These are phyloP conservation scores for Neofusicoccum parvum DNA, from an alignment of 2,329 filamentous ascomycete genomes.

Conservation along the genomic window DNA sequence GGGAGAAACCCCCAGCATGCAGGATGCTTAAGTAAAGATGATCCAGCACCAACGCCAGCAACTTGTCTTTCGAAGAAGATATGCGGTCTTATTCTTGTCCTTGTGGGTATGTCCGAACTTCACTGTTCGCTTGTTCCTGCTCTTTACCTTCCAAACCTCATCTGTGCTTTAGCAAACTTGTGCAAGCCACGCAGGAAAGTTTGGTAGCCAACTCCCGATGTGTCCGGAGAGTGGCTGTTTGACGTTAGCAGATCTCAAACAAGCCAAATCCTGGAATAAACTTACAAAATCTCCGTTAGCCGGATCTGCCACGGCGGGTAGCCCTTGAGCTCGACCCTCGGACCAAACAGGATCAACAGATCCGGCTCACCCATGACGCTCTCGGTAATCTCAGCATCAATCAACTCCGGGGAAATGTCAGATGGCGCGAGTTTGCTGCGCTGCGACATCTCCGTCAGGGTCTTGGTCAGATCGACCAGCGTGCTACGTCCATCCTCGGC, in stretches of 20 bases:
- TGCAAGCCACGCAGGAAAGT: constrained; percentile 85
- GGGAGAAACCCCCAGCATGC: background rate
- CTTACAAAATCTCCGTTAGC: constrained; percentile 87
- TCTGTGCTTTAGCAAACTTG: constrained; percentile 83
- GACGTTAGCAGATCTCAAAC: background rate
- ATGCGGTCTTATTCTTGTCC: background rate
- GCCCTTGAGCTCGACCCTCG: constrained; percentile 79
- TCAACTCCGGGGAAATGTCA: constrained; percentile 82
- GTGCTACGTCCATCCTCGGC: constrained; percentile 89
- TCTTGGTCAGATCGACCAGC: constrained; percentile 92
- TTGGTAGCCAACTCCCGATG: constrained; percentile 86
- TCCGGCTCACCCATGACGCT: constrained; percentile 87
- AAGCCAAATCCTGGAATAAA: constrained; percentile 26
- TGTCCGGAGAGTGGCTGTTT: constrained; percentile 61
- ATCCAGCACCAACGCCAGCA: background rate
- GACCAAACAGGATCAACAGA: constrained; percentile 82
- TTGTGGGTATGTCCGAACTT: background rate
- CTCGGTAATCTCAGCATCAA: constrained; percentile 82
- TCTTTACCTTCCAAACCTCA: constrained; percentile 70
- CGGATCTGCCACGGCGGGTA: constrained; percentile 97
- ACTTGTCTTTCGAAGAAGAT: background rate
- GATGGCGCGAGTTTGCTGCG: constrained; percentile 76
- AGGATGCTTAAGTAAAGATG: background rate
- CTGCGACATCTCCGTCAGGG: constrained; percentile 92
- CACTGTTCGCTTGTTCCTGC: no score